Base-by-base conservation (phyloP, 306 rosid genomes). In the Lathyrus sativus region DNA sequence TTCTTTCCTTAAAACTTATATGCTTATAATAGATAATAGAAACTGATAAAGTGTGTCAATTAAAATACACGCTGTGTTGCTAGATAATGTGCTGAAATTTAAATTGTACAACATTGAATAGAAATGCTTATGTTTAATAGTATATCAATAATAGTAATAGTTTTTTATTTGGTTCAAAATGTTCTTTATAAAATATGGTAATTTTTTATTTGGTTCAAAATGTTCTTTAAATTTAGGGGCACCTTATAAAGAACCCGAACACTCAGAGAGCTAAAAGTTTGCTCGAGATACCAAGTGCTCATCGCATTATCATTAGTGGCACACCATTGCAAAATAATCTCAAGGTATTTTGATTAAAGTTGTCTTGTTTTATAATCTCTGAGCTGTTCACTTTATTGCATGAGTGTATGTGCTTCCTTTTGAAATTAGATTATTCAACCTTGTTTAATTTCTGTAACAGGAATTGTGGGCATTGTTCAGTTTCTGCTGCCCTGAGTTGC, bases 231-330 rank as follows among this genome's bases (percentile, higher is more conserved):
- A 39, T 76, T 61, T 58, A 92, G 98, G 98, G 98, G 13, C 98
- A 92, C 77, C 92, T 92, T 62, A 79, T 92, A 83, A 92, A 92
- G 81, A 92, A 92, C 75, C 98, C 98, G 41, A 89, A 87, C 80
- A 92, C 98, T 18, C 98, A 92, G 73, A 86, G 98, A 56, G 96
- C 96, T 79, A 88, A 92, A 87, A 89, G 96, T 83, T 84, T 92
- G 85, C 96, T 87, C 5, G 93, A 86, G 76, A 89, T 89, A 78
- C 90, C 96, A 22, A 71, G 98, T 76, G 84, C 86, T 24, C 89
- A 84, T 80, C 89, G 98, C 71, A 89, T 92, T 65, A 68, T 89
- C 66, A 88, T 92, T 26, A 89, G 96, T 44, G 98, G 98, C 57
- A 92, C 96, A 3, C 98, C 96, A 26, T 79, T 92, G 73, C 98